Evolutionary conservation across 2,329 filamentous ascomycete genomes (phyloP).

Genomic region (Colletotrichum cordylinicola): DNA sequence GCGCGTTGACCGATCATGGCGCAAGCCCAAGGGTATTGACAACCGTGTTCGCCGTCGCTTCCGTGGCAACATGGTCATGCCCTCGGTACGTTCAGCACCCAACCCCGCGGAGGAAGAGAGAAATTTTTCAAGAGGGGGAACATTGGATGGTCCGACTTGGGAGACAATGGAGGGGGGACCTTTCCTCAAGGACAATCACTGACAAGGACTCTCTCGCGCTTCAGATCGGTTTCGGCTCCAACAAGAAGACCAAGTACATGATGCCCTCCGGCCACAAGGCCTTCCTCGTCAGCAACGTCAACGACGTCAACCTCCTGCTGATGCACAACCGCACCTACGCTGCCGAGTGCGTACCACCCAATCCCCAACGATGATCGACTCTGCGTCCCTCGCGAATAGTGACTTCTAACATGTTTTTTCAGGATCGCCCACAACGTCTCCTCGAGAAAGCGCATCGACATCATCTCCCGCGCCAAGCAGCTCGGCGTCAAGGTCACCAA

Average conservation of each 20-base stretch:
- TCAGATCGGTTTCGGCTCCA: conserved; percentile 97
- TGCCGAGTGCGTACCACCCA: conserved; percentile 80
- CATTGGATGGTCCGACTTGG: background rate
- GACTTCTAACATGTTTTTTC: conserved; percentile 26
- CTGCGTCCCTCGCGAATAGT: background rate
- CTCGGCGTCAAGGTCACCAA: conserved; percentile 99
- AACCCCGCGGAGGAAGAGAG: background rate
- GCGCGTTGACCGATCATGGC: conserved; percentile 89
- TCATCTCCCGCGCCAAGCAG: conserved; percentile 96
- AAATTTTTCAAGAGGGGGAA: conserved; percentile 1
- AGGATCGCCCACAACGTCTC: conserved; percentile 99
- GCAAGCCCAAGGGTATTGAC: conserved; percentile 99
- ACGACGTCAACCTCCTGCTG: conserved; percentile 95
- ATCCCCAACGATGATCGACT: background rate
- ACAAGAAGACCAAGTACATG: conserved; percentile 99
- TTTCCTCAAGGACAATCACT: background rate
- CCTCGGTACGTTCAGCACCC: conserved; percentile 77
- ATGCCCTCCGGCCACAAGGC: conserved; percentile 99
- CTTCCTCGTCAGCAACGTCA: conserved; percentile 97
- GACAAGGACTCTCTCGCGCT: background rate
- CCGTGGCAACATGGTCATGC: conserved; percentile 95
- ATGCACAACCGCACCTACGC: conserved; percentile 99
- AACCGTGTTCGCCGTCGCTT: conserved; percentile 97
- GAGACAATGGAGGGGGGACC: background rate
- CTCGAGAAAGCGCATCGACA: conserved; percentile 97